Base-by-base conservation (phyloP, 169 alveolate genomes). In the Eimeria maxima region DNA sequence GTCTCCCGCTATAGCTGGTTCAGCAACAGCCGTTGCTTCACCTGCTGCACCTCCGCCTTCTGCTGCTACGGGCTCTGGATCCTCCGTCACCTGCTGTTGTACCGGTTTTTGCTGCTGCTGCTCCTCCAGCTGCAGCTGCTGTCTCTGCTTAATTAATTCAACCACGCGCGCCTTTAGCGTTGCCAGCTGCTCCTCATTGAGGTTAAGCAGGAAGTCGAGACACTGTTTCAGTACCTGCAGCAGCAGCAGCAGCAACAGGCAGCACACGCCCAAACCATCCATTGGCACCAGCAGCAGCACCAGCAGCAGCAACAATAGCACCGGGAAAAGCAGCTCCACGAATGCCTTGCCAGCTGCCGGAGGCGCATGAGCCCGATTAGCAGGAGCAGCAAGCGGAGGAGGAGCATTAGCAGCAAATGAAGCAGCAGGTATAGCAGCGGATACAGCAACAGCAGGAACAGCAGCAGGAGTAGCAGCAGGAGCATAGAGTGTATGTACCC, bases 181-280 rank as follows among this genome's bases (percentile, higher is more conserved):
- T 16, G 45, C 53, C 44, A 92, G 91, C 71, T 92, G 92, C 57
- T 92, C 95, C 50, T 78, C 95, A 50, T 92, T 92, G 47, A 92
- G 24, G 71, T 92, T 92, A 50, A 92, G 84, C 47, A 92, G 91
- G n/a, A 24, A 84, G 50, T 92, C 95, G 13, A 92, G 91, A 14
- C 86, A 84, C 87, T 74, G 83, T 69, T 92, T 92, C 83, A 84
- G 53, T 71, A 53, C 84, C 95, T 92, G 91, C 69, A 33, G 29
- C n/a, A 7, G 38, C 10, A 33, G 57, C 42, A 47, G 44, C 89
- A 44, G 71, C 90, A 81, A 18, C 73, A 20, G 24, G 33, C 20
- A 53, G n/a, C 38, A 42, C 18, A 38, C 84, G 84, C 84, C 3
- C 38, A 33, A 33, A 33, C 38, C 38, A 1, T 33, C 0, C 38